Conservation (phyloP, 768 basidiomycete genomes). For the Coprinopsis cinerea region DNA sequence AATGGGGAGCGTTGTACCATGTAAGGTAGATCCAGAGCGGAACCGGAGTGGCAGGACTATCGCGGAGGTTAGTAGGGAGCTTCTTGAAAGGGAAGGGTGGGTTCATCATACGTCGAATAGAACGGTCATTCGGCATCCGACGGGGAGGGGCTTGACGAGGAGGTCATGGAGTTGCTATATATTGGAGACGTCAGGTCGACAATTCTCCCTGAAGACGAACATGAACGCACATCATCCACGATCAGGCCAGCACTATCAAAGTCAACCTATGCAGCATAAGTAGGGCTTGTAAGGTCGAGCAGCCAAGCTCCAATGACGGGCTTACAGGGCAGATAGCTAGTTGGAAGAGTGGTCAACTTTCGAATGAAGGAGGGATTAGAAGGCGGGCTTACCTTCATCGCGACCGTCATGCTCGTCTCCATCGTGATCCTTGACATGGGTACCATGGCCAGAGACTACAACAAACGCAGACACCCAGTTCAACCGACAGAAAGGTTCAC, state of each 20-base stretch:
- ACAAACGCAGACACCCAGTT: background rate
- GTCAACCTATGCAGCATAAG: constrained; percentile 30
- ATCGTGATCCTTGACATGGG: constrained; percentile 75
- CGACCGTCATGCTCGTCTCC: constrained; percentile 82
- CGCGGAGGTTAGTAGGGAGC: too few species aligned
- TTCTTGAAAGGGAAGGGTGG: background rate
- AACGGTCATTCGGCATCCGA: constrained; percentile 84
- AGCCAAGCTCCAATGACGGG: constrained; percentile 12
- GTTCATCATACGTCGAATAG: constrained; percentile 46
- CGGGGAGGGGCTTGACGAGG: constrained; percentile 77
- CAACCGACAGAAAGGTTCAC: background rate
- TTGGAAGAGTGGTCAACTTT: background rate
- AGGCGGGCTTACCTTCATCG: constrained; percentile 55
- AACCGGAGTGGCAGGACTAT: constrained; percentile 77
- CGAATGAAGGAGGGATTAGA: background rate
- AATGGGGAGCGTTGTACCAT: constrained; percentile 33
- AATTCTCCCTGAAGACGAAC: background rate
- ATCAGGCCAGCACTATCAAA: constrained; percentile 64
- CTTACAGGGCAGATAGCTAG: constrained; percentile 85
- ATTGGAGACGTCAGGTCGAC: background rate
- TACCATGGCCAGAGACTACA: constrained; percentile 91
- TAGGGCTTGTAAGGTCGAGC: background rate
- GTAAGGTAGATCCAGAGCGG: constrained; percentile 74
- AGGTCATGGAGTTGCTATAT: constrained; percentile 67
- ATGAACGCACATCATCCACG: constrained; percentile 73